Conservation (phyloP, 2,329 filamentous ascomycete genomes). For the Cladosporium sp. region DNA sequence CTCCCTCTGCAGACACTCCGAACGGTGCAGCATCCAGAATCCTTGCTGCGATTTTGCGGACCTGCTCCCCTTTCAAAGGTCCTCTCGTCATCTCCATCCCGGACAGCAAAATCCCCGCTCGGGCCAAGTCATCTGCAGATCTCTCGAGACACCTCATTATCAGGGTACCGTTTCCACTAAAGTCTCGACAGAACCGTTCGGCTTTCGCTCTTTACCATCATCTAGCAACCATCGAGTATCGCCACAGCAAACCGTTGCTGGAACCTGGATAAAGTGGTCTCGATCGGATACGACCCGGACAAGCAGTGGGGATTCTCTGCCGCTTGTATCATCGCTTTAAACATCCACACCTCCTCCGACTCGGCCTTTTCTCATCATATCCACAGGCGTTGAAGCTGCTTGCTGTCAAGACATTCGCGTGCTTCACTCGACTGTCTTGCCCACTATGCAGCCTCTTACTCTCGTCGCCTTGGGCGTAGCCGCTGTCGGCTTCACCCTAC, state of each 20-base stretch:
- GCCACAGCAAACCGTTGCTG: slow-evolving; percentile 4
- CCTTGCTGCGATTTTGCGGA: slow-evolving; percentile 2
- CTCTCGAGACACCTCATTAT: slow-evolving; percentile 8
- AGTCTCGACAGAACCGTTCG: slow-evolving; percentile 10
- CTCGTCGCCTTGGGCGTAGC: slow-evolving; percentile 26
- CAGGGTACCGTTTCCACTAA: slow-evolving; percentile 12
- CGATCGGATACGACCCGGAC: slow-evolving; percentile 6
- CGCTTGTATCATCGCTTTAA: slow-evolving; percentile 4
- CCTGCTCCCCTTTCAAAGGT: not conserved
- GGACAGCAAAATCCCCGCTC: slow-evolving; percentile 1
- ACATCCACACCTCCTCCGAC: slow-evolving; percentile 4
- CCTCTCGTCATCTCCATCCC: slow-evolving; percentile 7
- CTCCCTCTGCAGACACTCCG: slow-evolving; percentile 1
- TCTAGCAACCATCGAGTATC: slow-evolving; percentile 1
- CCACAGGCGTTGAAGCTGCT: slow-evolving; percentile 2
- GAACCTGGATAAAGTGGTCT: slow-evolving; percentile 2
- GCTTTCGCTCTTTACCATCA: slow-evolving; percentile 7
- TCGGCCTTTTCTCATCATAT: not conserved
- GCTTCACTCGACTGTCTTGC: slow-evolving; percentile 1
- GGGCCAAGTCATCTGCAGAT: slow-evolving; percentile 8
- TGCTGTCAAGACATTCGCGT: not conserved
- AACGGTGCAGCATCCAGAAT: not conserved
- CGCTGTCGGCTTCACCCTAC: slow-evolving; percentile 33
- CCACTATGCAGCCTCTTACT: slow-evolving; percentile 39
- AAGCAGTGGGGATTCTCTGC: slow-evolving; percentile 6